These are phyloP conservation scores for Salvia sclarea DNA, from an alignment of 305 asterid species.

Conservation along the genomic window DNA sequence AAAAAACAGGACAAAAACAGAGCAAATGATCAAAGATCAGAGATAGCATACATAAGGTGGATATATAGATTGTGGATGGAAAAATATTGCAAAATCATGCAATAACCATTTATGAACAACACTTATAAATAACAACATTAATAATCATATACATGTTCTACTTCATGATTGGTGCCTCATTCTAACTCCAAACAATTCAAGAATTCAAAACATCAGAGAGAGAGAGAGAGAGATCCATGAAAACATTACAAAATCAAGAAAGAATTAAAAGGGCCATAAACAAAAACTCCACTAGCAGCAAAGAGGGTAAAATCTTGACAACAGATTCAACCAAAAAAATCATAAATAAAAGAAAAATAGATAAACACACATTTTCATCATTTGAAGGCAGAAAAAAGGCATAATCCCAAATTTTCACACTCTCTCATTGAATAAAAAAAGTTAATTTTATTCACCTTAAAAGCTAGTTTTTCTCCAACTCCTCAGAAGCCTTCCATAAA, in stretches of 20 bases:
- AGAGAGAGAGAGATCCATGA: no score
- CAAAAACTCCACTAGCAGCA: constrained; percentile 16
- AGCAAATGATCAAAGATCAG: no score
- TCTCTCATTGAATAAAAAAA: constrained; percentile 24
- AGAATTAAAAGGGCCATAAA: constrained; percentile 10
- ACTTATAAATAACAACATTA: no score
- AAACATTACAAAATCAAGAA: constrained; percentile 11
- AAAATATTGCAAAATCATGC: no score
- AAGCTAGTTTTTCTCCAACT: constrained; percentile 39
- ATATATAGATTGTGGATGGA: no score
- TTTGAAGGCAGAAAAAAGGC: constrained; percentile 30
- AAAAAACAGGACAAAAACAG: no score
- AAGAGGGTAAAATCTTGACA: constrained; percentile 1
- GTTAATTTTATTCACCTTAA: constrained; percentile 32
- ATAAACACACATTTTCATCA: constrained; percentile 23
- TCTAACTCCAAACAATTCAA: no score
- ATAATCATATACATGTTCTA: no score
- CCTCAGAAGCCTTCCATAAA: constrained; percentile 52
- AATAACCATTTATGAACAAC: no score
- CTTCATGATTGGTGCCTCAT: no score
- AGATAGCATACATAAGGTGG: no score
- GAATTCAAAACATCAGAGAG: no score
- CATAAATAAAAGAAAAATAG: not conserved
- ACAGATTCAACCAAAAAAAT: not conserved
- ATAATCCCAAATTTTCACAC: constrained; percentile 47